Conservation (phyloP, 306 rosid genomes). For the Vicia sativa region DNA sequence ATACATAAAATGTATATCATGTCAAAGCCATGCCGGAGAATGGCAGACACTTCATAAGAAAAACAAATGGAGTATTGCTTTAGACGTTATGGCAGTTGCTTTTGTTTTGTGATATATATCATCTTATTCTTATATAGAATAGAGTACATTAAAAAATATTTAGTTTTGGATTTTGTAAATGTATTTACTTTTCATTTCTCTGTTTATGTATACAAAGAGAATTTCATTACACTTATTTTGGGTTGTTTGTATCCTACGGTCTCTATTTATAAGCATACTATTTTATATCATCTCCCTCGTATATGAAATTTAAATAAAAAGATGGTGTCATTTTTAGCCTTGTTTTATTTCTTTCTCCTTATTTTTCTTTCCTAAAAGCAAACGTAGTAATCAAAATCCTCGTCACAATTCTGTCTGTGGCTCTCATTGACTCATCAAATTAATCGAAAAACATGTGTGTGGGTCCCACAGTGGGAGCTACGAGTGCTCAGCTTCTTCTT, state of each 20-base stretch:
- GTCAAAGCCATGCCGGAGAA: too few relatives aligned
- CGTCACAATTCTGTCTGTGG: conserved; percentile 32
- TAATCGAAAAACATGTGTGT: conserved; percentile 19
- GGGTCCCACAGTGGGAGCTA: conserved; percentile 9
- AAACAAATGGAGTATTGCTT: too few relatives aligned
- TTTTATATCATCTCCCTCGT: not conserved
- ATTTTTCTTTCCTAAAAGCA: not conserved
- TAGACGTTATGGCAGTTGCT: too few relatives aligned
- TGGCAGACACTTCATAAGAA: too few relatives aligned
- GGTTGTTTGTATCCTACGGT: not conserved
- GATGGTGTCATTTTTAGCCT: not conserved
- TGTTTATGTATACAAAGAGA: too few relatives aligned
- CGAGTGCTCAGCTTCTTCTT: not conserved
- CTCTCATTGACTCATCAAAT: conserved; percentile 7
- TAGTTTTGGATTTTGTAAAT: not conserved
- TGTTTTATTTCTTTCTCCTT: not conserved
- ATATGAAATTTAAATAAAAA: too few relatives aligned
- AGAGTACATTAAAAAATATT: not conserved
- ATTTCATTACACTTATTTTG: too few relatives aligned
- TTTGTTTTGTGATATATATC: not conserved
- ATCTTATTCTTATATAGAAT: not conserved
- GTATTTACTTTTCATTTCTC: too few relatives aligned
- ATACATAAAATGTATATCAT: too few relatives aligned
- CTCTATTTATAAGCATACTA: not conserved
- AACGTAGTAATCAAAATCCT: conserved; percentile 22